These are phyloP conservation scores for Russula griseocarnosa DNA, from an alignment of 768 basidiomycete species.

Conservation along the genomic window DNA sequence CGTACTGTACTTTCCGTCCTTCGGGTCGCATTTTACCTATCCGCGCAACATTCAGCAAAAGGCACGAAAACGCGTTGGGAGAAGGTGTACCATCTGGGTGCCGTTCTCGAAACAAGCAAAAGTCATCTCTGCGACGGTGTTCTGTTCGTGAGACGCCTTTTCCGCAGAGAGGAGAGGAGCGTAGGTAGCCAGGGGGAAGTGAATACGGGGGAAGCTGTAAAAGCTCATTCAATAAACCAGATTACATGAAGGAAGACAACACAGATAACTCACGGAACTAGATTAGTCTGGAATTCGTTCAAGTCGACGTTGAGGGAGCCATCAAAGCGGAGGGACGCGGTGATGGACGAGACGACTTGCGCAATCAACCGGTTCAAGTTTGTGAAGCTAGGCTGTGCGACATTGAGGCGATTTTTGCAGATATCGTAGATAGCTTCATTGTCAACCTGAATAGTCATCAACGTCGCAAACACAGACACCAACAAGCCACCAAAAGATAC, in stretches of 20 bases:
- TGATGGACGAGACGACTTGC: constrained; percentile 97
- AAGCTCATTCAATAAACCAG: background rate
- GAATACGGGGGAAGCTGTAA: constrained; percentile 89
- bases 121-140: constrained; percentile 97
- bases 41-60: background rate
- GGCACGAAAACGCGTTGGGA: constrained; percentile 1
- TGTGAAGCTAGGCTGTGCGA: constrained; percentile 80
- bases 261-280: constrained; percentile 75
- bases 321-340: constrained; percentile 94
- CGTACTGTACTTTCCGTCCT: constrained; percentile 97
- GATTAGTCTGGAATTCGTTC: constrained; percentile 98
- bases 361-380: constrained; percentile 97
- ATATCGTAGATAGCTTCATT: constrained; percentile 99
- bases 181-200: constrained; percentile 96
- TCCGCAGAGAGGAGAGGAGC: constrained; percentile 94
- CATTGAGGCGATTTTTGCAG: constrained; percentile 92
- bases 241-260: constrained; percentile 2
- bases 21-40: constrained; percentile 82
- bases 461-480: background rate
- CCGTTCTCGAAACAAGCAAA: constrained; percentile 96
- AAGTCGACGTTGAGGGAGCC: constrained; percentile 96
- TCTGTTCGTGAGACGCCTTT: constrained; percentile 94
- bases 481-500: constrained; percentile 19
- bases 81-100: constrained; percentile 74
- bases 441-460: constrained; percentile 60